Base-by-base conservation (phyloP, 495 filamentous ascomycete genomes). In the Penicillium lividum region DNA sequence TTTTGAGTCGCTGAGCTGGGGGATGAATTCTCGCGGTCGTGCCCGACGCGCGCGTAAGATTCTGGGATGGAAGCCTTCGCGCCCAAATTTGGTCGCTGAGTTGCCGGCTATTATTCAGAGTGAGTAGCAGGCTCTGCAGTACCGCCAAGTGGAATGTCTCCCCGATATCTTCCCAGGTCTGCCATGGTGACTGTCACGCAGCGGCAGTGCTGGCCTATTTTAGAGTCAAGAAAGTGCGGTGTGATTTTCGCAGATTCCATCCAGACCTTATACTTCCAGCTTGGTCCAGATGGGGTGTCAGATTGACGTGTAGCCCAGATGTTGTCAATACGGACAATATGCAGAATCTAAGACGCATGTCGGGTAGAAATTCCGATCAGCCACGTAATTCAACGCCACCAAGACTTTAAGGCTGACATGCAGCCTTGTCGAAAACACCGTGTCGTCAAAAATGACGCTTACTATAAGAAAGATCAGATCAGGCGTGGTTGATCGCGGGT, bases 41-140 rank as follows among this genome's bases (percentile, higher is more conserved):
- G 83, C 84, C 5, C 70, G 73, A 33, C 75, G 86, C 29, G 86
- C 84, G 9, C 80, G 68, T 40, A 80, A 87, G 67, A 73, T 86
- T 55, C 65, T 91, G 6, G 84, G 80, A 0, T 90, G 86, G 87
- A 70, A 72, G 50, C 81, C 87, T 3, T 77, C 73, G 60, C 69
- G 73, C 16, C 68, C 61, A 29, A 72, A 66, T 25, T 47, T 91
- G 40, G 62, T 80, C 57, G 81, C 82, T 0, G 76, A 82, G 54
- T 59, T 89, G 18, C 73, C 79, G 3, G 63, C 68, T 11, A 74
- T 78, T 52, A 68, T 86, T 28, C 68, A 72, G 8, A 52, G 56
- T n/a, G 66, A 67, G 54, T 62, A 44, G 56, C 42, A 60, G 31
- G 53, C 51, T 16, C 49, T 64, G 51, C 58, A 69, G 7, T 60